Conservation (phyloP, 352 stramenopile species). For the Globisporangium paddicum region DNA sequence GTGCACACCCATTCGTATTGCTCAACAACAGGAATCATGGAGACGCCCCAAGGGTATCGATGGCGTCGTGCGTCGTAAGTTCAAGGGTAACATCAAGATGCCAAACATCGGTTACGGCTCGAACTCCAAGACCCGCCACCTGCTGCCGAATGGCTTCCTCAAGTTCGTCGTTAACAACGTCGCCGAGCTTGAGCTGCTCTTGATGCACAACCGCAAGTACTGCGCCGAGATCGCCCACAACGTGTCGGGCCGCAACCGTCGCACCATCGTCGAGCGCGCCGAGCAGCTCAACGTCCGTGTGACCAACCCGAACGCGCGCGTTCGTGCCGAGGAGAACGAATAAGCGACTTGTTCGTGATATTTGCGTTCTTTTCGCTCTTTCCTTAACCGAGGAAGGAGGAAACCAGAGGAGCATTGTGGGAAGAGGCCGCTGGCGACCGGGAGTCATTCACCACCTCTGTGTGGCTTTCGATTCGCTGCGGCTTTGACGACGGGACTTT, state of each 20-base stretch:
- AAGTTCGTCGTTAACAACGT: slow-evolving; percentile 99
- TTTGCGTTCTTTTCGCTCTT: slow-evolving; percentile 4
- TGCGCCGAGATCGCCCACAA: slow-evolving; percentile 98
- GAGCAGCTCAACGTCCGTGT: slow-evolving; percentile 98
- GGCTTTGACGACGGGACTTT: slow-evolving; percentile 14
- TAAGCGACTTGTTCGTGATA: slow-evolving; percentile 34
- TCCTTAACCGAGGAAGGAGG: slow-evolving; percentile 3
- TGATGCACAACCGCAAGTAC: slow-evolving; percentile 97
- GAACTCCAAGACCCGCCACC: slow-evolving; percentile 98
- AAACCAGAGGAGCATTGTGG: slow-evolving; percentile 14
- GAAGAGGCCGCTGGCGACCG: slow-evolving; percentile 9
- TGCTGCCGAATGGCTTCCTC: slow-evolving; percentile 98
- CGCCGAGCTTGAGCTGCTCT: slow-evolving; percentile 95
- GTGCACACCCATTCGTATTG: neutral
- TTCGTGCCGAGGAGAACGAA: slow-evolving; percentile 96
- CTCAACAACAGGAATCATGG: slow-evolving; percentile 87
- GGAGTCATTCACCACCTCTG: no score
- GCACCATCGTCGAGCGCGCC: slow-evolving; percentile 96
- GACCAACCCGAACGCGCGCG: slow-evolving; percentile 97
- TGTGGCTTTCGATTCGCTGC: slow-evolving; percentile 3
- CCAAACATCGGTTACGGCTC: slow-evolving; percentile 99
- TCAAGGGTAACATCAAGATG: slow-evolving; percentile 98
- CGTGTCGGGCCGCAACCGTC: slow-evolving; percentile 95
- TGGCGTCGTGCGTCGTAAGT: slow-evolving; percentile 97
- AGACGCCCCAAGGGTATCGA: slow-evolving; percentile 99